Evolutionary conservation across 1,139 yeast genomes (phyloP).

Genomic region (Oligophagozyma castellii): DNA sequence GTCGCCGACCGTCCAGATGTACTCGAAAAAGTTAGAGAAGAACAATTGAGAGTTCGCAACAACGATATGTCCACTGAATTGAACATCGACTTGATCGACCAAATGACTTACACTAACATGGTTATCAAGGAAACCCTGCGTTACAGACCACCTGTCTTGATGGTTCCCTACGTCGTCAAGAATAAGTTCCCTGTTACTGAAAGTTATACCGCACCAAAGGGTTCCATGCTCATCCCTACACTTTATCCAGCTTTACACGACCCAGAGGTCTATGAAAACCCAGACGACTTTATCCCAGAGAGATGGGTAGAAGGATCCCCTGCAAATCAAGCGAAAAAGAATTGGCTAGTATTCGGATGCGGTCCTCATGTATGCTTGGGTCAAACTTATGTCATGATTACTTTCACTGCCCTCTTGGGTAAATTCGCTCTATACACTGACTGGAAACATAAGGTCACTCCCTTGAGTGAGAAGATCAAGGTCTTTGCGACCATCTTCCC

Average conservation of each 20-base stretch:
- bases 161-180: conserved; percentile 95
- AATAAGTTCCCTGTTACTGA: conserved; percentile 71
- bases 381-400: conserved; percentile 81
- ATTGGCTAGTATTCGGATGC: conserved; percentile 93
- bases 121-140: conserved; percentile 87
- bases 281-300: conserved; percentile 89
- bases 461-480: conserved; percentile 75
- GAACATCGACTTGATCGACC: conserved; percentile 58
- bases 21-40: conserved; percentile 71
- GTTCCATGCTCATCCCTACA: conserved; percentile 92
- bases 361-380: conserved; percentile 97
- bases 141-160: conserved; percentile 91
- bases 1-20: conserved; percentile 93
- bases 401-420: conserved; percentile 82
- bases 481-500: conserved; percentile 98
- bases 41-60: conserved; percentile 71
- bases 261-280: conserved; percentile 88
- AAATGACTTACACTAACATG: conserved; percentile 78
- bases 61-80: conserved; percentile 55
- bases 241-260: conserved; percentile 92
- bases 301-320: conserved; percentile 71
- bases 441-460: conserved; percentile 70
- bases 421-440: conserved; percentile 72
- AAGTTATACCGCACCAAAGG: conserved; percentile 85
- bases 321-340: conserved; percentile 55